These are phyloP conservation scores for Fomitiporia mediterranea DNA, from an alignment of 1,284 basidiomycete genomes.

Conservation along the genomic window DNA sequence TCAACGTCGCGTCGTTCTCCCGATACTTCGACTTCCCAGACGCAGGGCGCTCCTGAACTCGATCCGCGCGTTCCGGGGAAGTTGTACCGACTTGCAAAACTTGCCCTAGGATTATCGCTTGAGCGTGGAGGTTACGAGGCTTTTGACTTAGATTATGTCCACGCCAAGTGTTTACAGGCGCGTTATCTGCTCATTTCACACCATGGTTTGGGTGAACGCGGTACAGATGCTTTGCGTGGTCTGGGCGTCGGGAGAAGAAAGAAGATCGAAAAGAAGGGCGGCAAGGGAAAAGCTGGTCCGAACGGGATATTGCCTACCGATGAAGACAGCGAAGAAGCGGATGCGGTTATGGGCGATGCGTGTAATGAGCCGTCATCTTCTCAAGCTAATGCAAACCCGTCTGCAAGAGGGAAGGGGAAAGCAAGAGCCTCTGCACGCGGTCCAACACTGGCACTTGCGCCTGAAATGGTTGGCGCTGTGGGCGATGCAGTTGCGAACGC, in stretches of 20 bases:
- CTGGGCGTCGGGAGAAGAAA: conserved; percentile 23
- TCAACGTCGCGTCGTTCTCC: not conserved
- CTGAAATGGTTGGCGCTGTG: conserved; percentile 35
- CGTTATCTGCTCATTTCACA: conserved; percentile 46
- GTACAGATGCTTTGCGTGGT: conserved; percentile 32
- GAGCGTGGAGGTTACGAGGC: conserved; percentile 19
- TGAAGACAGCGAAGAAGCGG: not conserved
- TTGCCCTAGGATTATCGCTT: not conserved
- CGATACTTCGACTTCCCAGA: not conserved
- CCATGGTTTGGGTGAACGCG: conserved; percentile 39
- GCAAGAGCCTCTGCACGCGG: not conserved
- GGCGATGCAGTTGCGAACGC: conserved; percentile 64
- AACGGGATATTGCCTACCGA: not conserved
- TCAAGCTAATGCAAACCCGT: not conserved
- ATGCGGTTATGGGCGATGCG: conserved; percentile 2
- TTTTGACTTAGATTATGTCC: conserved; percentile 49
- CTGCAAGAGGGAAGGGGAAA: not conserved
- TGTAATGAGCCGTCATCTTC: not conserved
- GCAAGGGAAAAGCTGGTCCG: conserved; percentile 5
- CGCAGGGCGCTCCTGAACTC: not conserved
- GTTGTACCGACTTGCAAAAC: conserved; percentile 12
- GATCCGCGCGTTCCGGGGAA: not conserved
- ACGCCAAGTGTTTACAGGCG: conserved; percentile 49
- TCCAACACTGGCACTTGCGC: conserved; percentile 9
- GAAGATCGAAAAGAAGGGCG: not conserved